phyloP scores from a whole-genome alignment of 495 filamentous ascomycete genomes.

The Articulospora tetracladia region DNA sequence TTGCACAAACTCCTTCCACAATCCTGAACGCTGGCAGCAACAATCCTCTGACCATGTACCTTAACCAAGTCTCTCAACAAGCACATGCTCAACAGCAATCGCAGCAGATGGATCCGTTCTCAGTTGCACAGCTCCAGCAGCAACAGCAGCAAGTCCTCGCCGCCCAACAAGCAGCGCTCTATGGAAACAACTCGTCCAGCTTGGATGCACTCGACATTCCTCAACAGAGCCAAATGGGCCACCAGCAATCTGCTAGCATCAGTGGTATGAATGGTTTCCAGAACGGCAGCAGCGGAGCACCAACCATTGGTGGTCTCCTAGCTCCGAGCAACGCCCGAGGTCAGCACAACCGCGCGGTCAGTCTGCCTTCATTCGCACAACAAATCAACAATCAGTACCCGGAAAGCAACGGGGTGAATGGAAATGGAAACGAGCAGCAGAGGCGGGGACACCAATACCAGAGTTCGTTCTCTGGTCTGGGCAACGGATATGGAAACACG shows the following conservation, averaged over 20 bases:
- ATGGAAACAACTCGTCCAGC: conserved; percentile 47
- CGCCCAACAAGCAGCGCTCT: conserved; percentile 57
- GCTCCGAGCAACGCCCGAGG: conserved; percentile 57
- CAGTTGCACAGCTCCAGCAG: conserved; percentile 51
- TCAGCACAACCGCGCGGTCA: conserved; percentile 81
- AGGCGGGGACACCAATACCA: conserved; percentile 53
- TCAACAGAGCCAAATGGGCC: conserved; percentile 34
- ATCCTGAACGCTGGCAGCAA: conserved; percentile 73
- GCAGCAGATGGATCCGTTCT: conserved; percentile 44
- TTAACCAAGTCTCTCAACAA: conserved; percentile 79
- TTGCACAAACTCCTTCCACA: conserved; percentile 53
- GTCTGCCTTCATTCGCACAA: conserved; percentile 62
- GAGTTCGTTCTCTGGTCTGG: conserved; percentile 46
- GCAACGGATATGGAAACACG: conserved; percentile 41
- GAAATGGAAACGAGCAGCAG: conserved; percentile 26
- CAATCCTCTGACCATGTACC: conserved; percentile 94
- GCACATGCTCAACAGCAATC: conserved; percentile 51
- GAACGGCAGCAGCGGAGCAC: conserved; percentile 52
- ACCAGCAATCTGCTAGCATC: conserved; percentile 59
- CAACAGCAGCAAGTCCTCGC: conserved; percentile 60
- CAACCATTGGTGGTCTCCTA: conserved; percentile 69
- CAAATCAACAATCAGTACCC: conserved; percentile 27
- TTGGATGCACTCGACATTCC: conserved; percentile 35
- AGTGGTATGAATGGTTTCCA: conserved; percentile 50
- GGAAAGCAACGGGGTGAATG: conserved; percentile 24